Percentiles rank a stretch among this genome's conserved stretches.
Conservation (phyloP, 2,329 filamentous ascomycete genomes). For the Aspergillus melleus region DNA sequence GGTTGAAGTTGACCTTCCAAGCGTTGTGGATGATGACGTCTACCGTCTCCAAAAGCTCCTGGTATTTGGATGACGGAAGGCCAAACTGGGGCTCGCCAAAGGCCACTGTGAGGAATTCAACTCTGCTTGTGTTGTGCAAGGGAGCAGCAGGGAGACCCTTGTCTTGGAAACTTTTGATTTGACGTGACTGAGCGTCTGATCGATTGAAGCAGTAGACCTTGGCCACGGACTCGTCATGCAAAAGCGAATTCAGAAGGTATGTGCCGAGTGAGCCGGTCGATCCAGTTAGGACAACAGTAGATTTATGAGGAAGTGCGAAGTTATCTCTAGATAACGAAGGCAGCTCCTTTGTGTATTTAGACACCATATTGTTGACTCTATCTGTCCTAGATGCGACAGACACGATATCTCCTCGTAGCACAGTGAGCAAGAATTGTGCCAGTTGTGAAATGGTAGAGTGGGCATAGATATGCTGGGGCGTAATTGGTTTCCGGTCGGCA, state of each 20-base stretch:
- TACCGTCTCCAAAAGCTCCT: constrained; percentile 20
- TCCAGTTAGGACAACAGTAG: constrained; percentile 44
- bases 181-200: constrained; percentile 43
- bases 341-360: constrained; percentile 4
- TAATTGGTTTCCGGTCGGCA: background rate
- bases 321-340: background rate
- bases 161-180: constrained; percentile 34
- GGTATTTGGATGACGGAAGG: constrained; percentile 23
- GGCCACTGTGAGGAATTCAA: constrained; percentile 36
- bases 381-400: constrained; percentile 2
- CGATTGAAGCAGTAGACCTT: constrained; percentile 53
- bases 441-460: constrained; percentile 4
- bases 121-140: constrained; percentile 23
- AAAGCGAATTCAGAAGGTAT: constrained; percentile 47
- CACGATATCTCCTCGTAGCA: background rate
- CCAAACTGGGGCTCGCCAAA: constrained; percentile 28
- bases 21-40: constrained; percentile 38
- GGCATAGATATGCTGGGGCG: constrained; percentile 8
- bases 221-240: constrained; percentile 32
- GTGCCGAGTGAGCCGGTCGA: constrained; percentile 52
- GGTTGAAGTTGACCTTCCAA: constrained; percentile 41
- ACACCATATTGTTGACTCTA: constrained; percentile 1
- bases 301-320: background rate
- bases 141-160: constrained; percentile 33
- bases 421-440: background rate